These are phyloP conservation scores for Xylariaceae sp. DNA, from an alignment of 2,329 filamentous ascomycete species.

Conservation along the genomic window DNA sequence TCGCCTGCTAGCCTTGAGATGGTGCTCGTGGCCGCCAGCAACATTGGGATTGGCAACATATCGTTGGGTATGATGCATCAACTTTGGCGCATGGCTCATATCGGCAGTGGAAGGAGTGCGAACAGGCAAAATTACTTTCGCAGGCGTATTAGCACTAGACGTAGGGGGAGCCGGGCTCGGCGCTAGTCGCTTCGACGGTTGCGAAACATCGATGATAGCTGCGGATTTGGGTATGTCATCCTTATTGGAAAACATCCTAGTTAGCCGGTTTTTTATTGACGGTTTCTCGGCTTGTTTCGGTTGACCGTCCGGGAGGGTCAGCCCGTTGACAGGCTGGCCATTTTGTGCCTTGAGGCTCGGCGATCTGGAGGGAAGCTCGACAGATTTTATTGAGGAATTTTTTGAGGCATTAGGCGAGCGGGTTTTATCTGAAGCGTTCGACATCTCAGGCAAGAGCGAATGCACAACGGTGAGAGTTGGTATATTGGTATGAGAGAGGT, in stretches of 20 bases:
- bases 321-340: constrained; percentile 40
- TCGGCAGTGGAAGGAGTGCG: constrained; percentile 40
- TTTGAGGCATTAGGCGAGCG: constrained; percentile 40
- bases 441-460: constrained; percentile 35
- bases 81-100: constrained; percentile 35
- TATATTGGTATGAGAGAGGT: constrained; percentile 25
- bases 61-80: constrained; percentile 48
- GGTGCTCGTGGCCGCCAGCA: constrained; percentile 81
- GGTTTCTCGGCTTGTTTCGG: constrained; percentile 57
- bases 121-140: constrained; percentile 39
- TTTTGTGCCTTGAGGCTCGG: constrained; percentile 41
- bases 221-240: constrained; percentile 51
- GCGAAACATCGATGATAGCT: constrained; percentile 42
- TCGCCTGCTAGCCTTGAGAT: constrained; percentile 85
- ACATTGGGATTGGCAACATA: constrained; percentile 57
- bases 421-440: constrained; percentile 42
- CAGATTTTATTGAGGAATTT: constrained; percentile 43
- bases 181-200: constrained; percentile 34
- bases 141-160: constrained; percentile 43
- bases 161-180: constrained; percentile 38
- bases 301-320: constrained; percentile 40
- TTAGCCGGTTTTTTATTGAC: constrained; percentile 67
- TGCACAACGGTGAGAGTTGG: constrained; percentile 7
- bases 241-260: constrained; percentile 69
- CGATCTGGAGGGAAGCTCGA: constrained; percentile 39